These are phyloP conservation scores for Pogostemon cablin DNA, from an alignment of 257 asterid genomes.

Conservation along the genomic window DNA sequence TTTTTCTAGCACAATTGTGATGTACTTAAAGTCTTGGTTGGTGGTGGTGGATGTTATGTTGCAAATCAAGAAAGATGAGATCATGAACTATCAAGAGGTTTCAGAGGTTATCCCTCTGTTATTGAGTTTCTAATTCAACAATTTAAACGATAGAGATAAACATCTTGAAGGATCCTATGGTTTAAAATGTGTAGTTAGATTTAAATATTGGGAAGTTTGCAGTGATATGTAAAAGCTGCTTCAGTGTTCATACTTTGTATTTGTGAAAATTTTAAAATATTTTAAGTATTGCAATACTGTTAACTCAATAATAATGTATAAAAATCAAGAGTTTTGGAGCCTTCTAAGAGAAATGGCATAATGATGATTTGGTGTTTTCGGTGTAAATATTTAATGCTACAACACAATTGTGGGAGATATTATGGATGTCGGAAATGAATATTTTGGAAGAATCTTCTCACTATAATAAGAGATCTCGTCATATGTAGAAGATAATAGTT, in stretches of 20 bases:
- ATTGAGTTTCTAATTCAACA: not conserved
- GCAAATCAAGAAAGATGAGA: not conserved
- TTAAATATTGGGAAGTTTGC: constrained; percentile 9
- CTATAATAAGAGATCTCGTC: not conserved
- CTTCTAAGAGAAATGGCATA: constrained; percentile 1
- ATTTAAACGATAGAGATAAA: not conserved
- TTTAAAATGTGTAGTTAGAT: constrained; percentile 3
- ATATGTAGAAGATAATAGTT: not conserved
- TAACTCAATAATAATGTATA: too few relatives aligned
- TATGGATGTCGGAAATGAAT: not conserved
- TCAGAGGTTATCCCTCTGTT: not conserved
- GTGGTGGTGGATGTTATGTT: constrained; percentile 1
- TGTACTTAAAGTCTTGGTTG: constrained; percentile 14
- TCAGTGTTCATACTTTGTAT: not conserved
- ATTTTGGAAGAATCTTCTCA: constrained; percentile 4
- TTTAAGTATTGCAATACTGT: too few relatives aligned
- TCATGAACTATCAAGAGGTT: constrained; percentile 15
- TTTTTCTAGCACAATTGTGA: constrained; percentile 24
- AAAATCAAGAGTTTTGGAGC: constrained; percentile 12
- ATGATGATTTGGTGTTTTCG: constrained; percentile 1
- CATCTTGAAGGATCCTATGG: constrained; percentile 2
- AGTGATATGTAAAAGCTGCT: constrained; percentile 1
- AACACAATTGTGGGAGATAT: not conserved
- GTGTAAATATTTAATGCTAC: not conserved
- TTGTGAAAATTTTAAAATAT: not conserved